Base-by-base conservation (phyloP, 768 basidiomycete species). In the Termitomyces sp. region DNA sequence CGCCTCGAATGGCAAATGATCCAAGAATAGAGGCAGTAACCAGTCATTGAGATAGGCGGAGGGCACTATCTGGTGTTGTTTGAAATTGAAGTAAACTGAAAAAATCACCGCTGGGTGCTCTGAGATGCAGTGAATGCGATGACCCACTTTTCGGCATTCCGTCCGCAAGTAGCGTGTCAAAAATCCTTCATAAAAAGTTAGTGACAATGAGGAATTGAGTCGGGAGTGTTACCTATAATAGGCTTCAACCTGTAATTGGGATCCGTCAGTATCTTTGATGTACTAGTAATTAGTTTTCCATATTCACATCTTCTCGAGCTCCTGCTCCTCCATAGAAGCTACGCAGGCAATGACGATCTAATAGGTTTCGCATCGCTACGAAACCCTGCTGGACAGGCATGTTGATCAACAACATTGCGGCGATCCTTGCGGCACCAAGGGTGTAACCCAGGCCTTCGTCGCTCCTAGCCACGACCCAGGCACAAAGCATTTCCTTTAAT, bases 1-100 rank as follows among this genome's bases (percentile, higher is more conserved):
- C 6, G 90, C 88, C 64, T 95, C 94, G 67, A 96, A 90, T 0
- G 92, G 92, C n/a, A 96, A 75, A 68, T 94, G 92, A 61, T 91
- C 80, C 38, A 92, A 71, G 68, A 93, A 96, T 16, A 94, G 73
- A 0, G 93, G 84, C 32, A 88, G 65, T 28, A 96, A 64, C 94
- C 94, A 96, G 57, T 86, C 85, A 0, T 79, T 82, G 16, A 96
- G 76, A 74, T 95, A 96, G n/a, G 85, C 79, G 2, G 85, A 74
- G 1, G 94, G 93, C 1, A 92, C 88, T 65, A 96, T 83, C 61
- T 94, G 91, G 67, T 94, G 91, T 65, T 94, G 91, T 68, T 94
- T 93, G 73, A 95, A 94, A 73, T 94, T 94, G 74, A 93, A 91
- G 69, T 93, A 94, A 60, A 96, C 92, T 94, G 51, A 14, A 55